These are phyloP conservation scores for Dendrobium huoshanense DNA, from an alignment of 106 monocot genomes.

Conservation along the genomic window DNA sequence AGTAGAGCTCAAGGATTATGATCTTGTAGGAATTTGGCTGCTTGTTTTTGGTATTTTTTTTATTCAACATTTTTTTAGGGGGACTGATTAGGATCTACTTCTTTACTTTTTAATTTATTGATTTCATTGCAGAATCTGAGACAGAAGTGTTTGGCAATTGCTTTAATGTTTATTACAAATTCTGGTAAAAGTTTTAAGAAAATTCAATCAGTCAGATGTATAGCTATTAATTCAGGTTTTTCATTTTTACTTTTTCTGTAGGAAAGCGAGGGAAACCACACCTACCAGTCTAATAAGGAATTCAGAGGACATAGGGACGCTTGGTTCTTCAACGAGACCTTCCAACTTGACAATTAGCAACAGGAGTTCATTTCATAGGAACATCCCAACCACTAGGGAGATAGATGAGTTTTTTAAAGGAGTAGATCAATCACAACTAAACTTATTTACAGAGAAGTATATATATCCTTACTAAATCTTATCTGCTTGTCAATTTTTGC, in stretches of 20 bases:
- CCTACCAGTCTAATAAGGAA: conserved; percentile 7
- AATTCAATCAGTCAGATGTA: neutral
- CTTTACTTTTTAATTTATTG: neutral
- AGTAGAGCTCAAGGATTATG: neutral
- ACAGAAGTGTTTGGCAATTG: no score
- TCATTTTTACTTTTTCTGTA: neutral
- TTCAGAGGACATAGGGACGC: neutral
- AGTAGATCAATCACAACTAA: conserved; percentile 9
- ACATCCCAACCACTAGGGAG: conserved; percentile 10
- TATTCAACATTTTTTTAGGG: neutral
- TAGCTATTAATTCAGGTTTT: neutral
- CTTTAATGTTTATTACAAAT: neutral
- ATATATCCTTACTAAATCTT: no score
- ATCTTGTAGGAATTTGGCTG: neutral
- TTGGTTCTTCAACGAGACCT: conserved; percentile 15
- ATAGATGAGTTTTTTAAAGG: conserved; percentile 16
- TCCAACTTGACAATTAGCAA: neutral
- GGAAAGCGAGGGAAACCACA: conserved; percentile 16
- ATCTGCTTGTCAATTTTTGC: no score
- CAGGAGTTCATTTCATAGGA: neutral
- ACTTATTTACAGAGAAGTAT: conserved; percentile 16
- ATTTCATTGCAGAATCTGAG: no score
- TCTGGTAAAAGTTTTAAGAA: neutral
- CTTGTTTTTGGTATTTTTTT: neutral
- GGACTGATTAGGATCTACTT: neutral